Evolutionary conservation across 129 eudicot genomes (phyloP).

Genomic region (Flaveria linearis): DNA sequence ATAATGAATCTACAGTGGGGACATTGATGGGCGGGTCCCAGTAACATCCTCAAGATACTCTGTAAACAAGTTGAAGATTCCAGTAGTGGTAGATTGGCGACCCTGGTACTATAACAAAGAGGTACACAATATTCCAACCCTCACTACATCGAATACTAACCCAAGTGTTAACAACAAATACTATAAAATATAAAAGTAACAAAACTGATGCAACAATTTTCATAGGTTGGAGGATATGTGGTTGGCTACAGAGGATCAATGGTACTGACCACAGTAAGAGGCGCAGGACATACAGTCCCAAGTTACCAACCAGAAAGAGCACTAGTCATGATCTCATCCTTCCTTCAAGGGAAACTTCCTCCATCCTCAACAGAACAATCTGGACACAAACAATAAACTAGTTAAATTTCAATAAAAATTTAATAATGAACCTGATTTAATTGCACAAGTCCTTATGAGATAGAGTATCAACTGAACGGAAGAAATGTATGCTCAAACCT

Average conservation of each 20-base stretch:
- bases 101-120: conserved; percentile 54
- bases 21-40: conserved; percentile 52
- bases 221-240: conserved; percentile 68
- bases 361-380: conserved; percentile 25
- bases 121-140: conserved; percentile 25
- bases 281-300: conserved; percentile 62
- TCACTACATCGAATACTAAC: neutral
- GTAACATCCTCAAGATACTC: conserved; percentile 61
- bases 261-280: conserved; percentile 53
- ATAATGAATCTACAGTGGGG: conserved; percentile 47
- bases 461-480: conserved; percentile 15
- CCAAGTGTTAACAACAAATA: neutral
- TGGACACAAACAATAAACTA: conserved; percentile 6
- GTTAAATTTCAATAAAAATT: conserved; percentile 8
- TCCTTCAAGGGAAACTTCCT: conserved; percentile 53
- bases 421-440: neutral
- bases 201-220: conserved; percentile 10
- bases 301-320: conserved; percentile 62
- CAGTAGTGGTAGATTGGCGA: conserved; percentile 51
- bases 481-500: conserved; percentile 7
- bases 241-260: conserved; percentile 51
- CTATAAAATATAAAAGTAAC: conserved; percentile 5
- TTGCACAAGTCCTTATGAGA: conserved; percentile 17
- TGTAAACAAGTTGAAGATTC: conserved; percentile 49
- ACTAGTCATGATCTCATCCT: conserved; percentile 51